These are phyloP conservation scores for Salix arbutifolia DNA, from an alignment of 345 rosid species.

Conservation along the genomic window DNA sequence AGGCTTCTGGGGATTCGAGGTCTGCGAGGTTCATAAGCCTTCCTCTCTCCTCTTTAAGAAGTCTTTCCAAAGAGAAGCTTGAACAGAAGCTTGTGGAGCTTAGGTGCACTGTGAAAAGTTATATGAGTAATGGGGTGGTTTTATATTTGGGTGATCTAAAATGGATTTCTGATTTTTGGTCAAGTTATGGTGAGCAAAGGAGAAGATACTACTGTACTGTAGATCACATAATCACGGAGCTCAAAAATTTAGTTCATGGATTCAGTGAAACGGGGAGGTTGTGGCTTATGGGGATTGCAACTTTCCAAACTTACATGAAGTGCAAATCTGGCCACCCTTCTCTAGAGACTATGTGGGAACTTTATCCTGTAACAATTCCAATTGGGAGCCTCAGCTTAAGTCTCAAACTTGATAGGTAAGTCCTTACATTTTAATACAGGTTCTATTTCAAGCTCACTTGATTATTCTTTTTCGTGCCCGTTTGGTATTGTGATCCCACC, in stretches of 20 bases:
- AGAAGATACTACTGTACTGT: constrained; percentile 36
- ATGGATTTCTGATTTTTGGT: constrained; percentile 57
- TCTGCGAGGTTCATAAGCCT: constrained; percentile 44
- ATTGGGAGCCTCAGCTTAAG: constrained; percentile 53
- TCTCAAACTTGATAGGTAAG: constrained; percentile 56
- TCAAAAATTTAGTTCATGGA: constrained; percentile 45
- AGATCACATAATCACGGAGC: constrained; percentile 54
- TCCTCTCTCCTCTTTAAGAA: constrained; percentile 47
- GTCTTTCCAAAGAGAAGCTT: constrained; percentile 46
- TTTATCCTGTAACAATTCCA: constrained; percentile 48
- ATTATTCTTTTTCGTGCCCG: neutral
- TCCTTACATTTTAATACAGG: no score
- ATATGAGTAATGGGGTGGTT: constrained; percentile 40
- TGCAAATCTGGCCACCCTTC: constrained; percentile 61
- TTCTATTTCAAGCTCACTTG: neutral
- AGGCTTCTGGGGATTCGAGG: constrained; percentile 40
- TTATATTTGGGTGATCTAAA: constrained; percentile 63
- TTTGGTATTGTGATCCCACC: no score
- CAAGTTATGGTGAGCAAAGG: constrained; percentile 44
- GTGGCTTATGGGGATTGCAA: constrained; percentile 53
- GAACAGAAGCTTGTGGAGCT: constrained; percentile 55
- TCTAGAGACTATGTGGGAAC: constrained; percentile 54
- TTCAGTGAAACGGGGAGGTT: constrained; percentile 34
- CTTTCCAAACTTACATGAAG: constrained; percentile 49
- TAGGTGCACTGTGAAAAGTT: constrained; percentile 44